Percentiles rank a stretch among this genome's conserved stretches.
phyloP scores from a whole-genome alignment of 1,139 yeast species.

The Nadsonia commutata region DNA sequence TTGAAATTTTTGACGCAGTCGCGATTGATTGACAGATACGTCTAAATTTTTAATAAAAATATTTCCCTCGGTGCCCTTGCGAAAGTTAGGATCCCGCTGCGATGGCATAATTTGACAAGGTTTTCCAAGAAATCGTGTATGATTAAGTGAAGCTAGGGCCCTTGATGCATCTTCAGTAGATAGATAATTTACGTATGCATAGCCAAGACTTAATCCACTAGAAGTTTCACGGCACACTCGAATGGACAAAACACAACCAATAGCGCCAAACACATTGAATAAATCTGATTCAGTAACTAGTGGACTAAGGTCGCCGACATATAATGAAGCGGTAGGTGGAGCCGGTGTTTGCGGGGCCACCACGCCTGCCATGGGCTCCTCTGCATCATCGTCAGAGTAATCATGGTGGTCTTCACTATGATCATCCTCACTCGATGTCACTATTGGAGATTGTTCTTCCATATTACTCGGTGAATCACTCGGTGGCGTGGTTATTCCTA shows the following conservation, averaged over 20 bases:
- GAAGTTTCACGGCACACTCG: slow-evolving; percentile 87
- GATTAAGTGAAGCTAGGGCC: slow-evolving; percentile 73
- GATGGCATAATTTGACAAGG: slow-evolving; percentile 88
- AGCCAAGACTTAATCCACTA: slow-evolving; percentile 77
- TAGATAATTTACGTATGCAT: slow-evolving; percentile 84
- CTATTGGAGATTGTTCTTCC: no score
- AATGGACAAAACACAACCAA: slow-evolving; percentile 75
- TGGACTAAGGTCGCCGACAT: slow-evolving; percentile 83
- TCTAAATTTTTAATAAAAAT: slow-evolving; percentile 81
- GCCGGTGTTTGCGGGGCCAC: not conserved
- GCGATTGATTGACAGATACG: slow-evolving; percentile 67
- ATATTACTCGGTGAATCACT: no score
- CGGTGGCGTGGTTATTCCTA: no score
- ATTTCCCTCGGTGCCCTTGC: slow-evolving; percentile 59
- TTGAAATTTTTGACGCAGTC: slow-evolving; percentile 65
- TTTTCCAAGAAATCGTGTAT: slow-evolving; percentile 66
- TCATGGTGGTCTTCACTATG: no score
- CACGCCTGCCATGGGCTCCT: not conserved
- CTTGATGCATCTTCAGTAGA: slow-evolving; percentile 64
- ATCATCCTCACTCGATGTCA: no score
- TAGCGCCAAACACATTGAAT: slow-evolving; percentile 70
- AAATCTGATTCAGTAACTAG: slow-evolving; percentile 70
- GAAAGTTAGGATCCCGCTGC: slow-evolving; percentile 4
- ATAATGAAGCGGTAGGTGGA: slow-evolving; percentile 33
- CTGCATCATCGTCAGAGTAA: not conserved